phyloP scores from a whole-genome alignment of 345 rosid genomes.

The Balakata baccata region DNA sequence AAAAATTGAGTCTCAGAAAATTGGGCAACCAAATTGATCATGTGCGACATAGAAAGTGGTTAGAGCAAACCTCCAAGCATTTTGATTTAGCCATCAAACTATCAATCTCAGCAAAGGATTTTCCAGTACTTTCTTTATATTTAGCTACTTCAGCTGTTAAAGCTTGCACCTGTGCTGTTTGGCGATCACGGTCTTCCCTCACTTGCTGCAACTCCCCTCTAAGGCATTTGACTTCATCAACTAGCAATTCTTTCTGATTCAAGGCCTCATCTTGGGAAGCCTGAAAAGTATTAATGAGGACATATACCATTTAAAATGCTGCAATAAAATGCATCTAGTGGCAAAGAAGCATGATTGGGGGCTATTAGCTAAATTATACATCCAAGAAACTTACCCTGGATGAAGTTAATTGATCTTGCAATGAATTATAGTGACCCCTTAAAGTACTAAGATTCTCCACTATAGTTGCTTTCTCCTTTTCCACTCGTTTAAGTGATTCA shows the following conservation, averaged over 20 bases:
- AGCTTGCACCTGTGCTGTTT: slow-evolving; percentile 49
- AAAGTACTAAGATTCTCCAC: slow-evolving; percentile 73
- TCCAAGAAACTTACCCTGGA: slow-evolving; percentile 53
- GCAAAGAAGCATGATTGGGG: not conserved
- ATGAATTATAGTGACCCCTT: slow-evolving; percentile 73
- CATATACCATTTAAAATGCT: not conserved
- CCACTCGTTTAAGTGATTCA: slow-evolving; percentile 59
- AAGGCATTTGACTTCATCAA: slow-evolving; percentile 60
- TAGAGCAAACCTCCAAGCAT: slow-evolving; percentile 67
- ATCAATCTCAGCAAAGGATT: slow-evolving; percentile 63
- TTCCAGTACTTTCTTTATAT: slow-evolving; percentile 68
- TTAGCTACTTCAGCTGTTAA: slow-evolving; percentile 52
- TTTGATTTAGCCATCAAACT: slow-evolving; percentile 51
- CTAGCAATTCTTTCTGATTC: slow-evolving; percentile 56
- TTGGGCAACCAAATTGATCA: not conserved
- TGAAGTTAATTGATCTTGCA: slow-evolving; percentile 69
- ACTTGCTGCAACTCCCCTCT: slow-evolving; percentile 77
- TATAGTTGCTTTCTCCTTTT: slow-evolving; percentile 71
- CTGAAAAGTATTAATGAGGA: slow-evolving; percentile 30
- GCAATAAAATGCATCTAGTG: not conserved
- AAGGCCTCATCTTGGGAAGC: slow-evolving; percentile 69
- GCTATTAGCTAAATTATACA: not conserved
- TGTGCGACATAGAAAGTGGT: not conserved
- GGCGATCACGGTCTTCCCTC: slow-evolving; percentile 83
- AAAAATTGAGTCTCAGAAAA: slow-evolving; percentile 11